Conservation (phyloP, 768 basidiomycete species). For the Brasilioporus rufonigricans region DNA sequence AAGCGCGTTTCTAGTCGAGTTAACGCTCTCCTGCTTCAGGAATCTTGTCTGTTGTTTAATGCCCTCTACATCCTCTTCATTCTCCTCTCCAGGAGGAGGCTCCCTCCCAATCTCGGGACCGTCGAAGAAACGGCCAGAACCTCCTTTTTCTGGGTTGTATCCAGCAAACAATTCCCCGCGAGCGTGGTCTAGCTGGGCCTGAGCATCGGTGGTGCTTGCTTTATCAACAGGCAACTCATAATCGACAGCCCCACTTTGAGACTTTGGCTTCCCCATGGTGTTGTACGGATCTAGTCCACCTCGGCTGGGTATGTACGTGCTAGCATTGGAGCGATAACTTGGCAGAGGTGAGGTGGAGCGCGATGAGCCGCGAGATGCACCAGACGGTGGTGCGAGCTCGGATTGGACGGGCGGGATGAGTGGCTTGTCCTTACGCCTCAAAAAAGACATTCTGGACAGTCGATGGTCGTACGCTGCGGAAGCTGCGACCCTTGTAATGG, state of each 20-base stretch:
- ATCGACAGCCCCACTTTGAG: conserved; percentile 28
- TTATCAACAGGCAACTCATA: conserved; percentile 14
- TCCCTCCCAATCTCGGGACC: conserved; percentile 47
- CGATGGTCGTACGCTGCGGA: neutral
- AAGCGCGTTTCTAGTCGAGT: conserved; percentile 87
- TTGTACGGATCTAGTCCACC: conserved; percentile 59
- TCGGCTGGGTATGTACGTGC: conserved; percentile 66
- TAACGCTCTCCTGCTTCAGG: conserved; percentile 89
- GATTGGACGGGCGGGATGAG: conserved; percentile 66
- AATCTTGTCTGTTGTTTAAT: conserved; percentile 91
- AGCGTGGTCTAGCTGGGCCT: conserved; percentile 58
- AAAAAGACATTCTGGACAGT: conserved; percentile 31
- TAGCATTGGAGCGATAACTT: conserved; percentile 49
- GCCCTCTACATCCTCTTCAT: conserved; percentile 87
- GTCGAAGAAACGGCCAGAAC: conserved; percentile 69
- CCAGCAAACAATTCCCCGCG: conserved; percentile 76
- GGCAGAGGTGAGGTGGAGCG: conserved; percentile 40
- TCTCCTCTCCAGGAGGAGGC: conserved; percentile 64
- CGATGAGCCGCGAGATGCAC: conserved; percentile 28
- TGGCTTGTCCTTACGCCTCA: conserved; percentile 63
- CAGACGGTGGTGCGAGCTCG: conserved; percentile 25
- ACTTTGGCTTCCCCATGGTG: conserved; percentile 25
- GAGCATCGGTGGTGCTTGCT: conserved; percentile 19
- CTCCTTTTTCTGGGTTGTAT: conserved; percentile 57
- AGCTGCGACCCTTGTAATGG: neutral